These are phyloP conservation scores for Pichia cactophila DNA, from an alignment of 1,139 yeast genomes.

Conservation along the genomic window DNA sequence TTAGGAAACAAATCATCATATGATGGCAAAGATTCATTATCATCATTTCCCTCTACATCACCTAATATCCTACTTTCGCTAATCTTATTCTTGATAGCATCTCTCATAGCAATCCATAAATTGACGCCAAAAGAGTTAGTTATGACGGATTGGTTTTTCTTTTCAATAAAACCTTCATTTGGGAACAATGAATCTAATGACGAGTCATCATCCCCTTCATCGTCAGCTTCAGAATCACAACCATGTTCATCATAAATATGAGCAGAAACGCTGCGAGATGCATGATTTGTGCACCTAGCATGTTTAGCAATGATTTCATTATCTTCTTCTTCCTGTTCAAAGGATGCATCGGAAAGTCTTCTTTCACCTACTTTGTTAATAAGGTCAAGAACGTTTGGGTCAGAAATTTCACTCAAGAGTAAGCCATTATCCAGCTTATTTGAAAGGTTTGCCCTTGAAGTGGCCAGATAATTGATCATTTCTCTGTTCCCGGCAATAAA, in stretches of 20 bases:
- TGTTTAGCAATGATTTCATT: conserved; percentile 8
- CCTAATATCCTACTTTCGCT: conserved; percentile 6
- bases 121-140: conserved; percentile 24
- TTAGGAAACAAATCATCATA: conserved; percentile 81
- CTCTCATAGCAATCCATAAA: conserved; percentile 58
- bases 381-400: conserved; percentile 57
- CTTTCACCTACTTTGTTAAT: conserved; percentile 26
- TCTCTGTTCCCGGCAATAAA: conserved; percentile 65
- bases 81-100: conserved; percentile 38
- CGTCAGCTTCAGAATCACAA: conserved; percentile 26
- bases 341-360: conserved; percentile 21
- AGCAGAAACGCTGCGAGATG: neutral
- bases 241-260: conserved; percentile 11
- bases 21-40: conserved; percentile 50
- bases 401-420: conserved; percentile 47
- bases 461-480: conserved; percentile 48
- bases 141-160: neutral
- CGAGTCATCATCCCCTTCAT: conserved; percentile 20
- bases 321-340: conserved; percentile 6
- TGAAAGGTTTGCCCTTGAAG: conserved; percentile 58
- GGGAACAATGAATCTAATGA: conserved; percentile 17
- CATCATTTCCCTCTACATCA: conserved; percentile 7
- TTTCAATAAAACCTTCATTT: conserved; percentile 12
- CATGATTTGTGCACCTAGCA: conserved; percentile 6
- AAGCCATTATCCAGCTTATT: conserved; percentile 49